A percentile compares a stretch with the other conserved stretches of the same genome.
Conservation (phyloP, 805 yeast species). For the Spathaspora passalidarum region DNA sequence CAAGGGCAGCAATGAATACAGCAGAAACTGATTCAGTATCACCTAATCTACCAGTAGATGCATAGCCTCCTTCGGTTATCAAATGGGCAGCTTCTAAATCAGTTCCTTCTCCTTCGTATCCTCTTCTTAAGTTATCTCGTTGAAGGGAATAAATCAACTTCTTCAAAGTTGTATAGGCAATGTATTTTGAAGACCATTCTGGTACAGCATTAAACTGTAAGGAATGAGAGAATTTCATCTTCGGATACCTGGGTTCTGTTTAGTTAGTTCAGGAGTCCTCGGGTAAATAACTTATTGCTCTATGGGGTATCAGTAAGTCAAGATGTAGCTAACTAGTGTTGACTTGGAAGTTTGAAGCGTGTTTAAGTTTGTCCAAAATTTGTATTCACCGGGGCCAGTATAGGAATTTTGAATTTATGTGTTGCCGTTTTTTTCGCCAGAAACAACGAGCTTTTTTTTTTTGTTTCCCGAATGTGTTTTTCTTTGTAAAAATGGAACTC, state of each 20-base stretch:
- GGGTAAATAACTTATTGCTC: background rate
- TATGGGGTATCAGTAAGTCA: background rate
- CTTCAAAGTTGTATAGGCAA: slow-evolving; percentile 85
- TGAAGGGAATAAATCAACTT: slow-evolving; percentile 82
- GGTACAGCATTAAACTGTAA: slow-evolving; percentile 97
- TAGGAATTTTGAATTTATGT: too few relatives aligned
- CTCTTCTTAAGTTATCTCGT: slow-evolving; percentile 46
- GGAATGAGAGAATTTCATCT: slow-evolving; percentile 93
- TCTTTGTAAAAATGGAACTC: too few relatives aligned
- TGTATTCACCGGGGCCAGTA: too few relatives aligned
- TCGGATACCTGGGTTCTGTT: background rate
- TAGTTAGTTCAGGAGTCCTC: background rate
- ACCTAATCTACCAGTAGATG: slow-evolving; percentile 14
- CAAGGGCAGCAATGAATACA: slow-evolving; percentile 69
- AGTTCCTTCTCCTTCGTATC: slow-evolving; percentile 18
- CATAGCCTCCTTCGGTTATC: slow-evolving; percentile 4
- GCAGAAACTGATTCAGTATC: slow-evolving; percentile 45
- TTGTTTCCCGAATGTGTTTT: too few relatives aligned
- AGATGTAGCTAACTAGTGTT: too few relatives aligned
- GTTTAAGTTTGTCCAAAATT: too few relatives aligned
- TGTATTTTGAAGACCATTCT: slow-evolving; percentile 92
- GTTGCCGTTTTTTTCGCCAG: too few relatives aligned
- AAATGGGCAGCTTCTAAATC: slow-evolving; percentile 10
- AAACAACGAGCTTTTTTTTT: too few relatives aligned
- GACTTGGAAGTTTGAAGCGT: too few relatives aligned